Evolutionary conservation across 495 filamentous ascomycete species (phyloP).

Genomic region (Annulohypoxylon bovei): DNA sequence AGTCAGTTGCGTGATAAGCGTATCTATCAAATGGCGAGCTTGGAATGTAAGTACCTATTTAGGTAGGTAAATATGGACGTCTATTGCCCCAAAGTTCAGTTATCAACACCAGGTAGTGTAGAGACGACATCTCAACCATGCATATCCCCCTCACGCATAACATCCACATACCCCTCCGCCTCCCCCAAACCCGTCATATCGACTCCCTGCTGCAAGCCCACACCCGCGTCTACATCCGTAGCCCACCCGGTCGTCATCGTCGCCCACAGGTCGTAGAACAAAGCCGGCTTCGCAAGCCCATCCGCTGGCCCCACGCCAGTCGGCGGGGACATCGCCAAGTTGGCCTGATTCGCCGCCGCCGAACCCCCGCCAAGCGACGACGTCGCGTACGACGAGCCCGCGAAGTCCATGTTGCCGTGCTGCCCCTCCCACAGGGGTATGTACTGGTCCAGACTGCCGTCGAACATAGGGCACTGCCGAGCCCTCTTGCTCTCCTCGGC

Average conservation of each 20-base stretch:
- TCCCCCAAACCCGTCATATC: not conserved
- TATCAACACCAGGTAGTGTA: too few relatives aligned
- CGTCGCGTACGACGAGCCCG: conserved; percentile 24
- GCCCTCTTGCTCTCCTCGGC: conserved; percentile 20
- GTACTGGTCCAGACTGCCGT: conserved; percentile 55
- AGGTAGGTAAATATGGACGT: too few relatives aligned
- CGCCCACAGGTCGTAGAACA: conserved; percentile 49
- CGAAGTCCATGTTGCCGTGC: conserved; percentile 4
- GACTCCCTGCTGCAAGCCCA: not conserved
- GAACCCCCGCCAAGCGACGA: conserved; percentile 20
- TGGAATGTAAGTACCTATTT: too few relatives aligned
- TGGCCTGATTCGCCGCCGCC: conserved; percentile 1
- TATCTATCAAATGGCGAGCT: too few relatives aligned
- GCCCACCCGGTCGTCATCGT: conserved; percentile 52
- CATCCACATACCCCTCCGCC: conserved; percentile 5
- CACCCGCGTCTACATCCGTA: conserved; percentile 9
- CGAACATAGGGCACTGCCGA: conserved; percentile 56
- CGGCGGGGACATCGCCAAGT: not conserved
- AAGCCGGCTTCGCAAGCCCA: conserved; percentile 6
- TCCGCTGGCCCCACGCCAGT: conserved; percentile 6
- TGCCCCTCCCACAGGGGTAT: conserved; percentile 54
- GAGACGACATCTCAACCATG: not conserved
- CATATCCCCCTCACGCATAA: conserved; percentile 1
- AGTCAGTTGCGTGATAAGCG: too few relatives aligned
- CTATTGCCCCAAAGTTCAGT: too few relatives aligned